Evolutionary conservation across 2,329 filamentous ascomycete genomes (phyloP).

Genomic region (Aspergillus terreus): DNA sequence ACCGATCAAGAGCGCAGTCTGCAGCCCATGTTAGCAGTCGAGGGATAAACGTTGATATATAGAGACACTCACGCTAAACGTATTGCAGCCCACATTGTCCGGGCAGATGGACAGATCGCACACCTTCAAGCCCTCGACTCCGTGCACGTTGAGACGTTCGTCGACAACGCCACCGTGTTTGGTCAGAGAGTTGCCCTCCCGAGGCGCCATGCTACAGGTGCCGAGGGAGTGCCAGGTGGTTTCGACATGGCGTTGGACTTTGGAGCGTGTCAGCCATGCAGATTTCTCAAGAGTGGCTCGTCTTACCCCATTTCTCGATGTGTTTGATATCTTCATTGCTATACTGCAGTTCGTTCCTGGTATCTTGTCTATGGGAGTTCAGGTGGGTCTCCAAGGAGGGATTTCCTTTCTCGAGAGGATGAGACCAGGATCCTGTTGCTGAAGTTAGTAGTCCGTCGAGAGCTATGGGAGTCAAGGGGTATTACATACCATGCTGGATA

Average conservation of each 20-base stretch:
- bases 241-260: slow-evolving; percentile 67
- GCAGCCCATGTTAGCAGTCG: slow-evolving; percentile 16
- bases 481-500: slow-evolving; percentile 66
- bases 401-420: slow-evolving; percentile 55
- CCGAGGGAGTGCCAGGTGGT: slow-evolving; percentile 68
- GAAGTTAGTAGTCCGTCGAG: neutral
- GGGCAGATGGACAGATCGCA: slow-evolving; percentile 73
- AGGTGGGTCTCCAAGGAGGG: slow-evolving; percentile 50
- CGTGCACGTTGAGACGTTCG: slow-evolving; percentile 73
- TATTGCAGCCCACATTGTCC: slow-evolving; percentile 72
- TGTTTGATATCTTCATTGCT: slow-evolving; percentile 51
- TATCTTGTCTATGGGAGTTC: slow-evolving; percentile 60
- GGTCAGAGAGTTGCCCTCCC: slow-evolving; percentile 73
- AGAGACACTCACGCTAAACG: slow-evolving; percentile 40
- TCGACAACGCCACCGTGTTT: slow-evolving; percentile 71
- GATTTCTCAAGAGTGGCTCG: too few relatives aligned
- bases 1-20: slow-evolving; percentile 69
- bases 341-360: slow-evolving; percentile 65
- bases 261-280: too few relatives aligned
- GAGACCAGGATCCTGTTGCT: slow-evolving; percentile 55
- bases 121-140: slow-evolving; percentile 72
- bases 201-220: slow-evolving; percentile 74
- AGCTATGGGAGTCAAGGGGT: too few relatives aligned
- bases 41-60: neutral
- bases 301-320: slow-evolving; percentile 57